phyloP scores from a whole-genome alignment of 192 early-diverging fungal species.

The Backusella tarrabulga region DNA sequence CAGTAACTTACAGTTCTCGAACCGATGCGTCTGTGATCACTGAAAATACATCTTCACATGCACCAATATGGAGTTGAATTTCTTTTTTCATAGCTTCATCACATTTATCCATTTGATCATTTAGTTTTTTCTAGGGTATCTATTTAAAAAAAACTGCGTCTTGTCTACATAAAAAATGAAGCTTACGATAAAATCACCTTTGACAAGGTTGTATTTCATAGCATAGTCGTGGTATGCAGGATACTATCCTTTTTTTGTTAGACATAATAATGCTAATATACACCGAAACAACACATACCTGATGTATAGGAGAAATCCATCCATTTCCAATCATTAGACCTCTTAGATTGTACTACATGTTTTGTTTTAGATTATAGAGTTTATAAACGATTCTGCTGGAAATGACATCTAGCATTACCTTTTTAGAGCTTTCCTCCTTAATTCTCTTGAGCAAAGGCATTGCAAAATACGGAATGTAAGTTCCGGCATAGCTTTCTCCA shows the following conservation, averaged over 20 bases:
- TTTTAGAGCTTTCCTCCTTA: constrained; percentile 15
- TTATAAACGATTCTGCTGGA: neutral
- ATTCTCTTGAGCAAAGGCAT: constrained; percentile 32
- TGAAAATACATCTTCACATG: constrained; percentile 41
- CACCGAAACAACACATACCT: constrained; percentile 37
- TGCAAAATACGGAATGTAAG: constrained; percentile 61
- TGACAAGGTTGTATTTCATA: constrained; percentile 29
- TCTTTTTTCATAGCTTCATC: constrained; percentile 24
- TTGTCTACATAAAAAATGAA: neutral
- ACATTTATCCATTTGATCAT: constrained; percentile 31
- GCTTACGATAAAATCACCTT: constrained; percentile 27
- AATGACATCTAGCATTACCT: neutral
- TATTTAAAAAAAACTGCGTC: neutral
- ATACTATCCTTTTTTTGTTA: constrained; percentile 33
- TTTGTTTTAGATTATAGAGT: neutral
- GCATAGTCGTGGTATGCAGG: constrained; percentile 42
- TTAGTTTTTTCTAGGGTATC: neutral
- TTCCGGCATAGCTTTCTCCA: constrained; percentile 65
- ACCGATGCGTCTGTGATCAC: constrained; percentile 16
- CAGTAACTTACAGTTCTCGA: neutral
- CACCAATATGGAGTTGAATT: constrained; percentile 26
- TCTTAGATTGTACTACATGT: constrained; percentile 45
- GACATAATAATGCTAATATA: neutral
- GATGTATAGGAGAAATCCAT: constrained; percentile 59
- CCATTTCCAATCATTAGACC: constrained; percentile 64